Evolutionary conservation across 2,329 filamentous ascomycete species (phyloP).

Genomic region (Cercospora sp.): DNA sequence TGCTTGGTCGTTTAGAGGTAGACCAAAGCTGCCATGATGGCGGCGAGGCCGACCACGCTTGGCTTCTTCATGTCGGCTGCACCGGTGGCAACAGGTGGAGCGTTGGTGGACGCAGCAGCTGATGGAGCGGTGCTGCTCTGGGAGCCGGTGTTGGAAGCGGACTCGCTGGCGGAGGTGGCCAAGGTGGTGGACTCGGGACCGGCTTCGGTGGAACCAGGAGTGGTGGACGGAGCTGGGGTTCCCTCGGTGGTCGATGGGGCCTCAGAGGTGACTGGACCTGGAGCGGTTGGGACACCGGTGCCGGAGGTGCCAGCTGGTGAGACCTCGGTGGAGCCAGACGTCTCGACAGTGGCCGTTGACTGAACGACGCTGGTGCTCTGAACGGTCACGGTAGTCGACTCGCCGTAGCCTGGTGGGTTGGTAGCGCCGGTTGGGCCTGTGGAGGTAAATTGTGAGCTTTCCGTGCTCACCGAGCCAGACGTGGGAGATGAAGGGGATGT

Average conservation of each 20-base stretch:
- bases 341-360: conserved; percentile 16
- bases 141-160: conserved; percentile 20
- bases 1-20: conserved; percentile 23
- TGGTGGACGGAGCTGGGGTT: conserved; percentile 12
- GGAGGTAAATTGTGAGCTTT: conserved; percentile 25
- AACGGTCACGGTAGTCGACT: conserved; percentile 2
- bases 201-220: conserved; percentile 17
- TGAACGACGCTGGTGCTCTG: conserved; percentile 17
- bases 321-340: conserved; percentile 16
- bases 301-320: conserved; percentile 17
- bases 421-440: conserved; percentile 20
- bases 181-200: conserved; percentile 23
- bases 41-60: conserved; percentile 27
- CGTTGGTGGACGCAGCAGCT: conserved; percentile 21
- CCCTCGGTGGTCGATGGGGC: conserved; percentile 15
- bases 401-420: conserved; percentile 11
- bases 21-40: conserved; percentile 28
- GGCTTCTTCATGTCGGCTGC: conserved; percentile 26
- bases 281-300: conserved; percentile 13
- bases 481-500: conserved; percentile 18
- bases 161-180: conserved; percentile 26
- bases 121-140: conserved; percentile 22
- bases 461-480: conserved; percentile 16
- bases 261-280: conserved; percentile 17
- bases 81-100: conserved; percentile 22